Base-by-base conservation (phyloP, 139 green algal genomes). In the Closterium sp. region DNA sequence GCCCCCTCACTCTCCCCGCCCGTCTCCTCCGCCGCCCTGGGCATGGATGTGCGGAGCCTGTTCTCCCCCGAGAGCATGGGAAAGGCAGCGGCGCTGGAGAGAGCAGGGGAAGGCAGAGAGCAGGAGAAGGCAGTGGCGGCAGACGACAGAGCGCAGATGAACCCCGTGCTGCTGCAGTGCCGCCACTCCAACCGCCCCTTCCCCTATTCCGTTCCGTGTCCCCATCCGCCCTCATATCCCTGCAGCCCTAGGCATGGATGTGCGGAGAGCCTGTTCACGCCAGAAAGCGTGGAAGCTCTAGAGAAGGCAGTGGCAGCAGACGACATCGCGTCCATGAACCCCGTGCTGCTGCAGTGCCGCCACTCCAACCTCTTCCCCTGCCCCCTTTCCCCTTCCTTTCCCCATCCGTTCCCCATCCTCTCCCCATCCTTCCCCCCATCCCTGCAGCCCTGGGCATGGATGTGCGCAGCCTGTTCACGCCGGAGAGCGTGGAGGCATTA, bases 391-490 rank as follows among this genome's bases (percentile, higher is more conserved):
- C 76, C 16, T 25, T 23, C 30, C 83, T 32, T 25, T 1, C 30
- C 83, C 30, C 28, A n/a, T n/a, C n/a, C 31, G 30, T 12, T 23
- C 6, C 28, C 28, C 83, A 21, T 21, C 28, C n/a, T 86, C 19
- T 23, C n/a, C 83, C 28, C 12, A 2, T 28, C 83, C 81, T 32
- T 33, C 0, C 28, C 19, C 3, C 28, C 81, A 23, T 31, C 19
- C 19, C n/a, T 28, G 87, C 87, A 84, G 87, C n/a, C n/a, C 34
- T 90, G 23, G 87, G 90, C n/a, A 91, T 43, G 33, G 87, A 91
- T n/a, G 33, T 38, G 16, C 85, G 30, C 2, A 34, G 4, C 34
- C 90, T 93, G 0, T 93, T 93, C 85, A 91, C 90, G 0, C 32
- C 55, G 4, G 36, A 32, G 4, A 66, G 66, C 12, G 90, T 69